These are phyloP conservation scores for Tuber borchii DNA, from an alignment of 495 filamentous ascomycete genomes.

Conservation along the genomic window DNA sequence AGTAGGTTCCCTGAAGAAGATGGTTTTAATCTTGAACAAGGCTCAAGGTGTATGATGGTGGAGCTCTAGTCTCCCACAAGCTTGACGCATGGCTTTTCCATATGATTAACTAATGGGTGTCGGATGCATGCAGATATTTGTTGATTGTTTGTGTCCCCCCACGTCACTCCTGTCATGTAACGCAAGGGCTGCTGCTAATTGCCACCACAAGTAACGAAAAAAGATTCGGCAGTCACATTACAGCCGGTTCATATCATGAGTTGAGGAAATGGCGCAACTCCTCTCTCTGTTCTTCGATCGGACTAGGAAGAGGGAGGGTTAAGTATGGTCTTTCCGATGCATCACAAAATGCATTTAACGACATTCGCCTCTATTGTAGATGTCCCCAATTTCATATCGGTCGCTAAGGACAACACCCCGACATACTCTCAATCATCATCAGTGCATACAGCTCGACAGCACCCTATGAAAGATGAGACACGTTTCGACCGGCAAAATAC, in stretches of 20 bases:
- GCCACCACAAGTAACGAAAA: background rate
- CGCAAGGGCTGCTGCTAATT: background rate
- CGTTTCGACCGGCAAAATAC: background rate
- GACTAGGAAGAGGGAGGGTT: background rate
- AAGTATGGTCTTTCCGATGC: background rate
- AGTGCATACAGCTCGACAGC: background rate
- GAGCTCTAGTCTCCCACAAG: background rate
- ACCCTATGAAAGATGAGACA: background rate
- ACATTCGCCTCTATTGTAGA: background rate
- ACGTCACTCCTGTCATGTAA: slow-evolving; percentile 2
- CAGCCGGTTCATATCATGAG: background rate
- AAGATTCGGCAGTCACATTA: slow-evolving; percentile 4
- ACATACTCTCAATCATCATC: background rate
- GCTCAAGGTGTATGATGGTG: background rate
- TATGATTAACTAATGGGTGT: background rate
- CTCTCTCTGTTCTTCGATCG: background rate
- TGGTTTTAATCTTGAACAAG: background rate
- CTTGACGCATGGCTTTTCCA: background rate
- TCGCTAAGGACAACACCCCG: background rate
- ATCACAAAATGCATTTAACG: background rate
- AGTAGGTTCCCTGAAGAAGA: background rate
- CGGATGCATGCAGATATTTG: background rate
- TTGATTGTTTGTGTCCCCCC: slow-evolving; percentile 1
- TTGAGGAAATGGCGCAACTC: slow-evolving; percentile 2
- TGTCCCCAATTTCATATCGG: background rate